These are phyloP conservation scores for Pseudogymnoascus sp. DNA, from an alignment of 2,329 filamentous ascomycete species.

Conservation along the genomic window DNA sequence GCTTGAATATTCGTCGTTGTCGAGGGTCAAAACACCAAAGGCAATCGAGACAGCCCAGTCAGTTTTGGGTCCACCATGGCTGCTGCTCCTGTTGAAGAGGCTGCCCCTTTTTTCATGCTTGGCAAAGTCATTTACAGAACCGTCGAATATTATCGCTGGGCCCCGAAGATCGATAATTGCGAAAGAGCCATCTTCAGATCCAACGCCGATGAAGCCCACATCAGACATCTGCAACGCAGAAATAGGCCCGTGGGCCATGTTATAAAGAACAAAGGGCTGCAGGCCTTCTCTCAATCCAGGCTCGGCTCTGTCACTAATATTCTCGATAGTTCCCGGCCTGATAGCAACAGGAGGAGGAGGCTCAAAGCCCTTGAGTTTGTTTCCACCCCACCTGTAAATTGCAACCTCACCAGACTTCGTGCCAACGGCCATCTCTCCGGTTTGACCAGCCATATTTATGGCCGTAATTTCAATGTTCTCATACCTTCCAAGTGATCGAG, in stretches of 20 bases:
- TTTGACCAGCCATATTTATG: constrained; percentile 72
- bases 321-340: constrained; percentile 61
- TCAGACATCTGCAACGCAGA: constrained; percentile 78
- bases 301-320: constrained; percentile 67
- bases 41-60: constrained; percentile 79
- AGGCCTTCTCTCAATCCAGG: constrained; percentile 67
- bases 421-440: constrained; percentile 78
- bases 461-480: constrained; percentile 67
- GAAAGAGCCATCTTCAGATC: constrained; percentile 73
- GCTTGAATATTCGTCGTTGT: constrained; percentile 91
- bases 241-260: constrained; percentile 75
- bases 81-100: constrained; percentile 52
- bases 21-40: constrained; percentile 87
- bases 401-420: constrained; percentile 75
- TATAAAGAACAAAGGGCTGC: constrained; percentile 69
- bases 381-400: constrained; percentile 81
- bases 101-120: constrained; percentile 70
- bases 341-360: constrained; percentile 41
- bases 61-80: constrained; percentile 36
- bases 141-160: constrained; percentile 72
- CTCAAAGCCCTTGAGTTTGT: constrained; percentile 61
- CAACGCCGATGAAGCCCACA: constrained; percentile 82
- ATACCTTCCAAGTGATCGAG: constrained; percentile 69
- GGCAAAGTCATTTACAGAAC: constrained; percentile 61
- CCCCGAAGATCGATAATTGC: constrained; percentile 82